Evolutionary conservation across 2,329 filamentous ascomycete genomes (phyloP).

Genomic region (Colletotrichum scovillei): DNA sequence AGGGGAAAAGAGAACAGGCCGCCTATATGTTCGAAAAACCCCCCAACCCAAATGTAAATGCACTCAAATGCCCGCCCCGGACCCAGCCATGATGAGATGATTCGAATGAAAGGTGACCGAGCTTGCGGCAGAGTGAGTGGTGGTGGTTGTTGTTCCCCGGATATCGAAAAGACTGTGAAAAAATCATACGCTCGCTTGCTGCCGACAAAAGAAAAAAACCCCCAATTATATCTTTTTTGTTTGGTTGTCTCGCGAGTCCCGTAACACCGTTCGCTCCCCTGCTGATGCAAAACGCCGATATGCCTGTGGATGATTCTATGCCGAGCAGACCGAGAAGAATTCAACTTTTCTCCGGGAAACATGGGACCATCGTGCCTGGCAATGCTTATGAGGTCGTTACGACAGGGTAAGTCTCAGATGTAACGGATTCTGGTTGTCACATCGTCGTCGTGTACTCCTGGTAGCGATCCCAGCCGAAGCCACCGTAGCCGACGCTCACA

Average conservation of each 20-base stretch:
- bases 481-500: slow-evolving; percentile 78
- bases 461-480: slow-evolving; percentile 88
- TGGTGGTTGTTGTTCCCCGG: slow-evolving; percentile 52
- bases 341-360: slow-evolving; percentile 46
- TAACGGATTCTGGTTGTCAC: slow-evolving; percentile 73
- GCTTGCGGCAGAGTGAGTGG: slow-evolving; percentile 62
- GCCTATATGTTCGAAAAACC: slow-evolving; percentile 59
- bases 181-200: slow-evolving; percentile 60
- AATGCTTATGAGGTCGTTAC: slow-evolving; percentile 59
- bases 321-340: slow-evolving; percentile 39
- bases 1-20: slow-evolving; percentile 52
- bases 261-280: slow-evolving; percentile 52
- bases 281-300: slow-evolving; percentile 57
- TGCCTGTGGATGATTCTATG: slow-evolving; percentile 48
- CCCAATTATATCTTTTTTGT: slow-evolving; percentile 38
- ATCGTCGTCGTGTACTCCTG: slow-evolving; percentile 89
- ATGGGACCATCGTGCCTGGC: slow-evolving; percentile 43
- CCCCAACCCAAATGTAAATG: slow-evolving; percentile 64
- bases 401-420: slow-evolving; percentile 59
- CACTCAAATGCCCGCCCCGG: slow-evolving; percentile 62
- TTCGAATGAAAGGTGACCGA: slow-evolving; percentile 39
- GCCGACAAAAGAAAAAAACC: slow-evolving; percentile 39
- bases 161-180: slow-evolving; percentile 47
- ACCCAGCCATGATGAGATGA: slow-evolving; percentile 64
- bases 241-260: slow-evolving; percentile 50